Base-by-base conservation (phyloP, 2,329 filamentous ascomycete species). In the Coccinonectria pachysandricola region DNA sequence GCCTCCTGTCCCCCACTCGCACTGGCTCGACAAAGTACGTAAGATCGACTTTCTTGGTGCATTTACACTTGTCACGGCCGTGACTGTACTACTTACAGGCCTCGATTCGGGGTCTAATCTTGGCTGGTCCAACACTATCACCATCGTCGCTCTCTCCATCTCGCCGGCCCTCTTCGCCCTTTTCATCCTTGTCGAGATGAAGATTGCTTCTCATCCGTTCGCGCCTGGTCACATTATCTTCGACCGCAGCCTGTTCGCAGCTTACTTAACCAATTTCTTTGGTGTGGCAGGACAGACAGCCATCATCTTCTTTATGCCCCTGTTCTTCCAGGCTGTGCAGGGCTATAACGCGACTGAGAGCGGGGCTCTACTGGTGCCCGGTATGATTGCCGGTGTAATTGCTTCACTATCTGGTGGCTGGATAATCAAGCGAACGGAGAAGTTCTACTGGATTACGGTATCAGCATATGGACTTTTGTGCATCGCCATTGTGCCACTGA, bases 31-130 rank as follows among this genome's bases (percentile, higher is more conserved):
- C 18, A 84, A 84, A 46, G 53, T 87, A 8, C 55, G 59, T 11
- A 71, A 73, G 16, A 68, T 88, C 39, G 83, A 88, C 49, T 85
- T 86, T 41, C 54, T 79, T 1, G 82, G 83, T 6, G 80, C 80
- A 2, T 53, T 71, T 15, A 62, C 72, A 11, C 69, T 88, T 10
- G 65, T 83, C 14, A 44, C 63, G 3, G 78, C 80, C 4, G 72
- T 85, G 16, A 63, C 79, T 28, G 60, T 68, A 2, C 62, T 87
- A 15, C 63, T 85, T 2, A 52, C 82, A 12, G 79, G 78, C 8
- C 62, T 88, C 9, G 81, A 88, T 48, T 68, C 71, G 24, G 82
- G 81, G 15, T 76, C 75, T 31, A 87, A 86, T 49, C 59, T 74
- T 7, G 71, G 75, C 14, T 86, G 83, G 80, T 60, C 50, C 7